phyloP scores from a whole-genome alignment of 805 yeast species.

The Pichia nakasei region DNA sequence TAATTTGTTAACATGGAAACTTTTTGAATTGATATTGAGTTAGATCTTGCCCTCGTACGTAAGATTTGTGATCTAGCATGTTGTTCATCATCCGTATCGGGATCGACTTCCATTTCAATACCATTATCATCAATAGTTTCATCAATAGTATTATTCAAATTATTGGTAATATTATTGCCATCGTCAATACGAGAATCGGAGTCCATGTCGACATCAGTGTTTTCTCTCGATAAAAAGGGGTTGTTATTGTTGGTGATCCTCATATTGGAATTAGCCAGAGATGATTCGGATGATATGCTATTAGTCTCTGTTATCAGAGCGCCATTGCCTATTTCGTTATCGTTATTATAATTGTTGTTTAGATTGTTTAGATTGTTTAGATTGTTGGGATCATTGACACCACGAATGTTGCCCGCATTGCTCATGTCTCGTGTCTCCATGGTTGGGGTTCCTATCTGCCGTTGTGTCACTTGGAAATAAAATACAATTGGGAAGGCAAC shows the following conservation, averaged over 20 bases:
- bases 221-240: background rate
- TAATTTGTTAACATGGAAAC: background rate
- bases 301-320: background rate
- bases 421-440: background rate
- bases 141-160: constrained; percentile 9
- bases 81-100: constrained; percentile 27
- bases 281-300: background rate
- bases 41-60: constrained; percentile 19
- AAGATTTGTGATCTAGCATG: constrained; percentile 22
- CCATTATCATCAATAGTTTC: constrained; percentile 13
- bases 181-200: background rate
- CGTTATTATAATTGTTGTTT: background rate
- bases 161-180: background rate
- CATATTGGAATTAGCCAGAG: background rate
- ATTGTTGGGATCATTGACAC: background rate
- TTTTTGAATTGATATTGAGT: constrained; percentile 5
- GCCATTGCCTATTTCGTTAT: background rate
- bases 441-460: no score
- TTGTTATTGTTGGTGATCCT: background rate
- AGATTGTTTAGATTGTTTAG: no score
- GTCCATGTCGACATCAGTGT: background rate
- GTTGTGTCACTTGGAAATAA: no score
- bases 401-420: background rate
- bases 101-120: constrained; percentile 15
- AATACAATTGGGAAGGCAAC: no score